Percentiles rank a stretch among this genome's conserved stretches.
These are phyloP conservation scores for Lumnitzera racemosa DNA, from an alignment of 345 rosid genomes.

Conservation along the genomic window DNA sequence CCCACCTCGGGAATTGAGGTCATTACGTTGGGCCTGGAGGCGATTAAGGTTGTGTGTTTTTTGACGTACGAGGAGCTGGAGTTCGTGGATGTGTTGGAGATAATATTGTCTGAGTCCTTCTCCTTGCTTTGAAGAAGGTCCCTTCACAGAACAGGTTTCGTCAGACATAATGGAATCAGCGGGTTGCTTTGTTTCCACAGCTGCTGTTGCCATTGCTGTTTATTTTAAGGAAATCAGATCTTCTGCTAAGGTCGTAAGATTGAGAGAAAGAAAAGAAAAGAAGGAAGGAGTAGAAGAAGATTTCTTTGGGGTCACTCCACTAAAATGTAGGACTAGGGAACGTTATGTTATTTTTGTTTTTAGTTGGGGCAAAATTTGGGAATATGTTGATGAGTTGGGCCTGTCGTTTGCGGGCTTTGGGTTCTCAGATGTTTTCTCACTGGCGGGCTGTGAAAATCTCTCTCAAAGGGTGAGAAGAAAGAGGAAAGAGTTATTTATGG, in stretches of 20 bases:
- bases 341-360: no score
- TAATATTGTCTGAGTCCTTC: slow-evolving; percentile 91
- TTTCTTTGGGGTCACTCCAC: slow-evolving; percentile 18
- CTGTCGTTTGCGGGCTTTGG: no score
- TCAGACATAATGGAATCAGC: slow-evolving; percentile 21
- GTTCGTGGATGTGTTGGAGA: slow-evolving; percentile 81
- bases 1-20: slow-evolving; percentile 84
- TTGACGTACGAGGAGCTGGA: slow-evolving; percentile 70
- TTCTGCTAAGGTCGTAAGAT: not conserved
- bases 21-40: slow-evolving; percentile 94
- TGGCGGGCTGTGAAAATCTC: no score
- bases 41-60: slow-evolving; percentile 86
- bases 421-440: no score
- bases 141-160: slow-evolving; percentile 38
- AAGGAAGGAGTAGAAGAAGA: not conserved
- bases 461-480: no score
- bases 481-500: no score
- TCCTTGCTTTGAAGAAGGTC: slow-evolving; percentile 56
- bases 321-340: not conserved
- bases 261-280: not conserved
- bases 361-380: no score
- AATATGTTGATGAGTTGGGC: no score
- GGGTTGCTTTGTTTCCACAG: slow-evolving; percentile 25
- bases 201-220: slow-evolving; percentile 31
- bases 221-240: not conserved